Evolutionary conservation across 192 early-diverging fungal species (phyloP).

Genomic region (Gigaspora rosea): DNA sequence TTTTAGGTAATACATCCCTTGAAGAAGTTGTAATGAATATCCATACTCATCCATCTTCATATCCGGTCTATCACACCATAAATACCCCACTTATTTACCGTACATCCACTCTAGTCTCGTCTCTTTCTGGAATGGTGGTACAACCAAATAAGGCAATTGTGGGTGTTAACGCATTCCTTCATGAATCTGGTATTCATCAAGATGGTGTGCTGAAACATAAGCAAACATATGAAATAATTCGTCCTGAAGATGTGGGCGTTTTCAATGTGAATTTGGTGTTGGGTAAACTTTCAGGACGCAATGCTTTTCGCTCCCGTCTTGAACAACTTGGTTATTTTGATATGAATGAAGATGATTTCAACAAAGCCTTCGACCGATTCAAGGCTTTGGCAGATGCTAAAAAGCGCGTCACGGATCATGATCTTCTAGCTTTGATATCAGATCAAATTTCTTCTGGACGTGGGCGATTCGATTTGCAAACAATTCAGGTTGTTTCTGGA

Average conservation of each 20-base stretch:
- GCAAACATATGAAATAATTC: slow-evolving; percentile 95
- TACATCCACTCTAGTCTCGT: slow-evolving; percentile 87
- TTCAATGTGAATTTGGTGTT: slow-evolving; percentile 83
- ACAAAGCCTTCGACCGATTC: slow-evolving; percentile 84
- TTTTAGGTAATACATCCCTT: slow-evolving; percentile 86
- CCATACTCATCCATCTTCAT: slow-evolving; percentile 87
- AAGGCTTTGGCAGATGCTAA: slow-evolving; percentile 95
- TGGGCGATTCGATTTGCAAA: slow-evolving; percentile 61
- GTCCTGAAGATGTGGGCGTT: slow-evolving; percentile 89
- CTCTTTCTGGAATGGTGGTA: slow-evolving; percentile 90
- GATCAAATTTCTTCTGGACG: slow-evolving; percentile 62
- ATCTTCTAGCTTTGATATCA: slow-evolving; percentile 83
- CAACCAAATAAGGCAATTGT: slow-evolving; percentile 99
- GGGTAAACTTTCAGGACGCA: slow-evolving; percentile 96
- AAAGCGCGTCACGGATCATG: slow-evolving; percentile 83
- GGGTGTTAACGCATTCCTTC: slow-evolving; percentile 94
- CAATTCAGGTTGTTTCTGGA: slow-evolving; percentile 81
- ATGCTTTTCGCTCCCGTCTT: slow-evolving; percentile 84
- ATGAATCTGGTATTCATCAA: slow-evolving; percentile 98
- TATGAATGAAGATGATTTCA: slow-evolving; percentile 62
- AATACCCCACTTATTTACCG: slow-evolving; percentile 87
- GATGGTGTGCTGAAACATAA: slow-evolving; percentile 98
- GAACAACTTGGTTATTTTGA: slow-evolving; percentile 74
- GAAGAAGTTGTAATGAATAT: slow-evolving; percentile 97
- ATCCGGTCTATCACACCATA: slow-evolving; percentile 88